A percentile compares a stretch with the other conserved stretches of the same genome.
Evolutionary conservation across 306 rosid genomes (phyloP).

Genomic region (Acmispon strigosus): DNA sequence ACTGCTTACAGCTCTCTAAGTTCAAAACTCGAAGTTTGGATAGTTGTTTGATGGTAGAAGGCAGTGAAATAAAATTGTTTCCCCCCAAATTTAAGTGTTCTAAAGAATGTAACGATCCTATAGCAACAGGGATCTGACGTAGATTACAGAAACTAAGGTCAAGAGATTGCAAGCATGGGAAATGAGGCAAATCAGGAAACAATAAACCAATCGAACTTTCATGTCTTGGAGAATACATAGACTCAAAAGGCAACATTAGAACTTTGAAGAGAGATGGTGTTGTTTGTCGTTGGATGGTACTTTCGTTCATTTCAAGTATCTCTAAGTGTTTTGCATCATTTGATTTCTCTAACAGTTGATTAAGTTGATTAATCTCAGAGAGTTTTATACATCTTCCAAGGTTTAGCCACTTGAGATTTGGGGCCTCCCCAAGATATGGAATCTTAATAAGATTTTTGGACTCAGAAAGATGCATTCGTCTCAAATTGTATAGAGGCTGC

Average conservation of each 20-base stretch:
- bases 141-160: constrained; percentile 11
- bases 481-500: background rate
- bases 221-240: background rate
- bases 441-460: background rate
- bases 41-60: background rate
- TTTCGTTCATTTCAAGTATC: background rate
- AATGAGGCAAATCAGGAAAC: background rate
- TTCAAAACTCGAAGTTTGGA: background rate
- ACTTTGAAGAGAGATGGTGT: background rate
- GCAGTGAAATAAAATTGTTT: background rate
- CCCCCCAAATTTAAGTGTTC: background rate
- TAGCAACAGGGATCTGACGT: background rate
- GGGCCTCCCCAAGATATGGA: background rate
- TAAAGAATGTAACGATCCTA: background rate
- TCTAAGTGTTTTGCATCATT: background rate
- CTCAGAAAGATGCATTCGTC: background rate
- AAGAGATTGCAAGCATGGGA: background rate
- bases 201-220: background rate
- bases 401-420: background rate
- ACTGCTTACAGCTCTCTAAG: background rate
- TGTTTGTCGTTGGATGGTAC: background rate
- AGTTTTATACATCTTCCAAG: background rate
- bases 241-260: background rate
- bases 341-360: background rate
- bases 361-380: too few species aligned